Percentiles rank a stretch among this genome's conserved stretches.
phyloP scores from a whole-genome alignment of 768 basidiomycete species.

The Mycena vulgaris region DNA sequence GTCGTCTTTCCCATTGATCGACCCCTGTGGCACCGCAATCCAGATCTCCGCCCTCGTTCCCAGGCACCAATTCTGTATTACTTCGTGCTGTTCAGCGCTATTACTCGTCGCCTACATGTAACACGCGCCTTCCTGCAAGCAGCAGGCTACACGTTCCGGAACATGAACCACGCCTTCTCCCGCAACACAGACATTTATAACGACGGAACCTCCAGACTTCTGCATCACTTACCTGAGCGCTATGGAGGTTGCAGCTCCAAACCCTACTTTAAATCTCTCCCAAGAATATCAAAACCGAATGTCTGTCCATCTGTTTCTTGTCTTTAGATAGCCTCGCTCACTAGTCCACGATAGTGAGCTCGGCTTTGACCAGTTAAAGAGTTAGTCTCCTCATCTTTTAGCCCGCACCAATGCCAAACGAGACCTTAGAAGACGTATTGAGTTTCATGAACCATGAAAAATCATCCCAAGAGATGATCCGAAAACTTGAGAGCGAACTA shows the following conservation, averaged over 20 bases:
- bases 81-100: not conserved
- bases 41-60: slow-evolving; percentile 24
- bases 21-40: slow-evolving; percentile 17
- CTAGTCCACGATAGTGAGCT: slow-evolving; percentile 21
- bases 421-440: slow-evolving; percentile 55
- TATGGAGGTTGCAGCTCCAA: slow-evolving; percentile 23
- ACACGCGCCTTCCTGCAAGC: slow-evolving; percentile 29
- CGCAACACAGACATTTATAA: slow-evolving; percentile 20
- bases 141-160: not conserved
- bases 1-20: slow-evolving; percentile 6
- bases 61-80: slow-evolving; percentile 16
- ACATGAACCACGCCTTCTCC: slow-evolving; percentile 6
- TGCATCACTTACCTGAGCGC: not conserved
- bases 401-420: not conserved
- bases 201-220: not conserved
- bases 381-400: slow-evolving; percentile 40
- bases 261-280: not conserved
- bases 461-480: slow-evolving; percentile 48
- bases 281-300: slow-evolving; percentile 31
- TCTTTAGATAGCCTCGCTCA: not conserved
- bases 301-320: slow-evolving; percentile 25
- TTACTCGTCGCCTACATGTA: slow-evolving; percentile 17
- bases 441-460: slow-evolving; percentile 53
- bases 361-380: slow-evolving; percentile 55
- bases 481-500: slow-evolving; percentile 58